Evolutionary conservation across 2,329 filamentous ascomycete genomes (phyloP), one percentile per base, ranked within the genome.

Genomic region (Blastomyces gilchristii): DNA sequence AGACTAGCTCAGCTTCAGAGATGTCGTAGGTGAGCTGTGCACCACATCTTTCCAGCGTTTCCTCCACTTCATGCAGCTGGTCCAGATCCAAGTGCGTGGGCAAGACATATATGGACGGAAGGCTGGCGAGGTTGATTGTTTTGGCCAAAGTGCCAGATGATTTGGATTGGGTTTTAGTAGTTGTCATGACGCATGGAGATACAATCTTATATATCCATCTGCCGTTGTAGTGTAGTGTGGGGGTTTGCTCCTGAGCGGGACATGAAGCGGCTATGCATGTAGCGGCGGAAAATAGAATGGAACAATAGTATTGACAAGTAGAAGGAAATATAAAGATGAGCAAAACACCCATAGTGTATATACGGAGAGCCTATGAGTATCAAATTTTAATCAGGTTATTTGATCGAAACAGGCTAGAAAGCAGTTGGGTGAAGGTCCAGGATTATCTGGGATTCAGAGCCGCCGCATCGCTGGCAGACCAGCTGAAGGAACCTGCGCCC

Each of bases 61-160:
- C 82, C 71, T 91, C 87, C 16, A 90, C 72, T 41, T 81, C 74
- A 59, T 86, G 83, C 11, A 89, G 77, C 66, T 88, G 83, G 7
- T 86, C 81, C 0, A 83, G 75, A 1, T 81, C 76, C 37, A 96
- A 79, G 71, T 91, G 88, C 3, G 87, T 85, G 0, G 86, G 77
- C 0, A 96, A 81, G 16, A 97, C 79, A 68, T 86, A 94, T 31
- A 94, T 86, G 3, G 83, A 79, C 12, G 90, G 89, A 65, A 65
- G 76, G 2, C 62, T 49, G 34, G 50, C 59, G 12, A 68, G 64
- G 50, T 63, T 58, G 25, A 68, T 63, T 37, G 50, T 58, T 22
- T 50, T 39, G n/a, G 61, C 45, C 25, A 57, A 37, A 5, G n/a
- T 37, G 3, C 9, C n/a, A 8, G 28, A 39, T 31, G 47, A 18